phyloP scores from a whole-genome alignment of 495 filamentous ascomycete species.

The Hypoxylon trugodes region DNA sequence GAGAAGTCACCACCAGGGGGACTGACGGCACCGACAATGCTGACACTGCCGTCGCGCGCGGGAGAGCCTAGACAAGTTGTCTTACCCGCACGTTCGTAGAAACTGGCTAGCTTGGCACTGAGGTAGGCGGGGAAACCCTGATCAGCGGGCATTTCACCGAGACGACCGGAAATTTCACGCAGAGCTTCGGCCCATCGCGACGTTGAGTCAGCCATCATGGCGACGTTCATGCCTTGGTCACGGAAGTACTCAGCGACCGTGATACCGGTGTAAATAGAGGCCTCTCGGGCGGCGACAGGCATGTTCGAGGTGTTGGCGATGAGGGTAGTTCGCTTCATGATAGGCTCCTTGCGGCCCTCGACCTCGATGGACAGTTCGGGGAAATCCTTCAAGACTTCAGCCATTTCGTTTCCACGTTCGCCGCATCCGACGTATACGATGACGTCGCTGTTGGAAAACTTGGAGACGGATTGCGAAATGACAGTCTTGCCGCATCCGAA shows the following conservation, averaged over 20 bases:
- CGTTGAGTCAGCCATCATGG: slow-evolving; percentile 99
- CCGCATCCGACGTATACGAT: slow-evolving; percentile 99
- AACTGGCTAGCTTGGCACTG: slow-evolving; percentile 94
- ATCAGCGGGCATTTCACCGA: slow-evolving; percentile 99
- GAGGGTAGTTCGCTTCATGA: slow-evolving; percentile 99
- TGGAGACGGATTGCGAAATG: slow-evolving; percentile 96
- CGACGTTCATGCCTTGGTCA: slow-evolving; percentile 96
- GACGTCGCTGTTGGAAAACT: slow-evolving; percentile 99
- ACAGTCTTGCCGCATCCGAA: slow-evolving; percentile 99
- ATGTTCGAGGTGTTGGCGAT: slow-evolving; percentile 99
- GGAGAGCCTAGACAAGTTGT: slow-evolving; percentile 87
- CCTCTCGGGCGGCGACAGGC: slow-evolving; percentile 98
- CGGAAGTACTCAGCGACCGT: slow-evolving; percentile 98
- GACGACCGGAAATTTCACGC: slow-evolving; percentile 97
- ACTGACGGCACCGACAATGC: slow-evolving; percentile 97
- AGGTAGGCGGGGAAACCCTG: slow-evolving; percentile 99
- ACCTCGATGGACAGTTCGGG: slow-evolving; percentile 92
- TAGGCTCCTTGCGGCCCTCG: slow-evolving; percentile 91
- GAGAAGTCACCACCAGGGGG: slow-evolving; percentile 99
- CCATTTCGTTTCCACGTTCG: slow-evolving; percentile 99
- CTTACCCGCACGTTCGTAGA: slow-evolving; percentile 98
- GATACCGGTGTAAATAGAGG: slow-evolving; percentile 99
- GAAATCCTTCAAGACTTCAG: slow-evolving; percentile 99
- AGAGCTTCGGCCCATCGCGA: slow-evolving; percentile 99
- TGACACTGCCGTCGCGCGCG: slow-evolving; percentile 86